These are phyloP conservation scores for Leishmania amazonensis DNA, from an alignment of 208 protist species.

Conservation along the genomic window DNA sequence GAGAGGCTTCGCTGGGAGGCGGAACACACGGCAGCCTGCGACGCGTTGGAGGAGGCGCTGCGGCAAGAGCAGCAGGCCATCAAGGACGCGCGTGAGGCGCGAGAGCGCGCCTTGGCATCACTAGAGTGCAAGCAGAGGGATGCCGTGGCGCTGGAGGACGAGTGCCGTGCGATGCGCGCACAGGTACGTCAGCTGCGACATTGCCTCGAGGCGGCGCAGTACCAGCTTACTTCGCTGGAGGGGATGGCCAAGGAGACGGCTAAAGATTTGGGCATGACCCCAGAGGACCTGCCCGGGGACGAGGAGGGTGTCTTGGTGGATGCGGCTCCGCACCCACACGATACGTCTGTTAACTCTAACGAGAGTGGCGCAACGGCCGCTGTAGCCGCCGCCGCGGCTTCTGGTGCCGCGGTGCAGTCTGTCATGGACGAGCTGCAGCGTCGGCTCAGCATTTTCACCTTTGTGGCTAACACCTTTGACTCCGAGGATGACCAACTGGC, in stretches of 20 bases:
- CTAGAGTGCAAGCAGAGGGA: slow-evolving; percentile 40
- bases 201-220: slow-evolving; percentile 31
- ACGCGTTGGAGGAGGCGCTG: slow-evolving; percentile 37
- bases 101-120: slow-evolving; percentile 46
- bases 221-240: slow-evolving; percentile 37
- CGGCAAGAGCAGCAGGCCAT: slow-evolving; percentile 38
- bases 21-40: slow-evolving; percentile 21
- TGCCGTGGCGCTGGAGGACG: slow-evolving; percentile 33
- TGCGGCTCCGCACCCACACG: not conserved
- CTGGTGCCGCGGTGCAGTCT: slow-evolving; percentile 28
- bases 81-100: slow-evolving; percentile 46
- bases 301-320: not conserved
- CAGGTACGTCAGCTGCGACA: slow-evolving; percentile 29
- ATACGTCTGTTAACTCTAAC: slow-evolving; percentile 1
- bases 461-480: slow-evolving; percentile 39
- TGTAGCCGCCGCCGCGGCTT: slow-evolving; percentile 4
- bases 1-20: slow-evolving; percentile 37
- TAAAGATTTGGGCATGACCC: slow-evolving; percentile 33
- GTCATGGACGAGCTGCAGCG: slow-evolving; percentile 49
- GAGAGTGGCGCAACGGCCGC: not conserved
- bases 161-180: slow-evolving; percentile 27
- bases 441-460: slow-evolving; percentile 34
- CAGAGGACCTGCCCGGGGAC: slow-evolving; percentile 9
- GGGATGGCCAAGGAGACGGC: slow-evolving; percentile 38
- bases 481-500: slow-evolving; percentile 38